phyloP scores from a whole-genome alignment of 345 rosid species.

The Eucalyptus tenuipes region DNA sequence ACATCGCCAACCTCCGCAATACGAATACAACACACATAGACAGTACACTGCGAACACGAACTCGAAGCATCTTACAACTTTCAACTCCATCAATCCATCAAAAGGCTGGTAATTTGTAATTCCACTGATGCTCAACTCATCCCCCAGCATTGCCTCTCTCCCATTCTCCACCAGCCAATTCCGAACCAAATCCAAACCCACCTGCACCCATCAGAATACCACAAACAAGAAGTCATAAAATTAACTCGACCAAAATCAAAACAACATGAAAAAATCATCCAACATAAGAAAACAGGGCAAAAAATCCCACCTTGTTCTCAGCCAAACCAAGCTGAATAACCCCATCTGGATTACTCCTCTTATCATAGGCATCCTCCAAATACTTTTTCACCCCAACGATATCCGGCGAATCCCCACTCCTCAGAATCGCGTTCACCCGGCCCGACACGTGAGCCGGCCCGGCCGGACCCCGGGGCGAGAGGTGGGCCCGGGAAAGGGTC shows the following conservation, averaged over 20 bases:
- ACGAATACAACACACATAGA: neutral
- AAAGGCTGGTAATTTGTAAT: constrained; percentile 64
- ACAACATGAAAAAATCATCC: neutral
- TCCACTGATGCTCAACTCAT: constrained; percentile 31
- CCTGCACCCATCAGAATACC: constrained; percentile 6
- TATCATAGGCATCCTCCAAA: constrained; percentile 64
- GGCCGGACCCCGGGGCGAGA: constrained; percentile 53
- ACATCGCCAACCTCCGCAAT: neutral
- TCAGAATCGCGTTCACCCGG: constrained; percentile 38
- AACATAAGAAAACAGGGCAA: neutral
- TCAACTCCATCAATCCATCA: constrained; percentile 63
- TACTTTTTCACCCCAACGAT: constrained; percentile 38
- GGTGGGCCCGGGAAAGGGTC: constrained; percentile 42
- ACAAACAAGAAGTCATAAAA: neutral
- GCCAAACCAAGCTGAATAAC: constrained; percentile 64
- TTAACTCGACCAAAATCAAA: neutral
- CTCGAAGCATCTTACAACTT: constrained; percentile 40
- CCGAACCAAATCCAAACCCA: constrained; percentile 41
- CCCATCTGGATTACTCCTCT: constrained; percentile 52
- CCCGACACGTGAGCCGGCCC: constrained; percentile 51
- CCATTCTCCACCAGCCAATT: constrained; percentile 56
- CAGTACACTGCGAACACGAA: neutral
- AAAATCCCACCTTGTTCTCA: constrained; percentile 40
- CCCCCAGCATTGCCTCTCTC: constrained; percentile 28
- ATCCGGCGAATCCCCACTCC: constrained; percentile 42